These are phyloP conservation scores for Ceratobasidium sp. DNA, from an alignment of 1,284 basidiomycete genomes.

Conservation along the genomic window DNA sequence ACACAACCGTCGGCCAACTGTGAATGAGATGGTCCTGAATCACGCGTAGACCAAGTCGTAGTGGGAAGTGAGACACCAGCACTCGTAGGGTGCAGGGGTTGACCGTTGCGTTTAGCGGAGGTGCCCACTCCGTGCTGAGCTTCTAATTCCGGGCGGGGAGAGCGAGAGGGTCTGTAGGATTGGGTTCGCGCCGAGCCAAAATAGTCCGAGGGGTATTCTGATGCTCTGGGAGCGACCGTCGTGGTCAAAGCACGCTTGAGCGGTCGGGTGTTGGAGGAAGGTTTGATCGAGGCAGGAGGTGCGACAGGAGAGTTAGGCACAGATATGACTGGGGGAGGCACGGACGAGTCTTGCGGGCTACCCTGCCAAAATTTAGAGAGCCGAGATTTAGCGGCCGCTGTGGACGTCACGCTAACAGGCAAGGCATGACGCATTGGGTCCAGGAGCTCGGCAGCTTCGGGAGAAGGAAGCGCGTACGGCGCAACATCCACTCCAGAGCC, in stretches of 20 bases:
- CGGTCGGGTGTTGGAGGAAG: constrained; percentile 41
- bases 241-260: constrained; percentile 36
- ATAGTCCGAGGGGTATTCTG: constrained; percentile 18
- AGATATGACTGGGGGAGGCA: background rate
- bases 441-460: constrained; percentile 77
- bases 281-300: background rate
- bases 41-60: constrained; percentile 37
- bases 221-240: background rate
- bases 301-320: background rate
- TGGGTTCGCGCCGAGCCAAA: constrained; percentile 20
- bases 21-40: background rate
- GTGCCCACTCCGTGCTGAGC: background rate
- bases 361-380: constrained; percentile 49
- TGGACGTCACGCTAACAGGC: background rate
- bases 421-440: constrained; percentile 75
- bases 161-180: background rate
- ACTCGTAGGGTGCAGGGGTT: background rate
- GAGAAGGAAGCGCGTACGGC: constrained; percentile 83
- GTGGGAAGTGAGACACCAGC: background rate
- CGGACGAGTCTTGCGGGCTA: constrained; percentile 33
- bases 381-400: constrained; percentile 42
- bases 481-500: constrained; percentile 54
- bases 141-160: background rate
- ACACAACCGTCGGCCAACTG: constrained; percentile 41
- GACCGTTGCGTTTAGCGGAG: background rate